These are phyloP conservation scores for Sclerotiophoma versabilis DNA, from an alignment of 2,329 filamentous ascomycete genomes.

Conservation along the genomic window DNA sequence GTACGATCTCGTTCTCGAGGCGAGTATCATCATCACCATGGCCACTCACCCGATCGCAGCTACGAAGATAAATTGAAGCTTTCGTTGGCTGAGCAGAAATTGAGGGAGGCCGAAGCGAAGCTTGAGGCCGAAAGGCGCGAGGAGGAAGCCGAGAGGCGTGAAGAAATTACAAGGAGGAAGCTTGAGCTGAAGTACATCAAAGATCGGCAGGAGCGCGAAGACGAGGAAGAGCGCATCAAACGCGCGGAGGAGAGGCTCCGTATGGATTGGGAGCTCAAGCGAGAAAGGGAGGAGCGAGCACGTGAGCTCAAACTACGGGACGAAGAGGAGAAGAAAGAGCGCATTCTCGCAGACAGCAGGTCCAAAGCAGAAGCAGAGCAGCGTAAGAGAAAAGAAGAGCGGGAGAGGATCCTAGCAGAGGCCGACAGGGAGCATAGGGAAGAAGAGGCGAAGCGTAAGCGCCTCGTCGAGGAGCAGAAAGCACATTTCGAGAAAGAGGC, in stretches of 20 bases:
- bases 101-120: conserved; percentile 47
- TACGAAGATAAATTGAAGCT: conserved; percentile 45
- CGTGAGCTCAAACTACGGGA: conserved; percentile 48
- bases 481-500: conserved; percentile 41
- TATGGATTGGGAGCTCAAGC: conserved; percentile 29
- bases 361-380: conserved; percentile 51
- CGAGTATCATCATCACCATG: conserved; percentile 31
- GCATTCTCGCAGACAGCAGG: conserved; percentile 46
- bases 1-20: conserved; percentile 36
- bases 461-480: conserved; percentile 43
- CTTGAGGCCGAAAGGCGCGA: conserved; percentile 44
- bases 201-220: conserved; percentile 41
- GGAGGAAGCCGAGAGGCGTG: conserved; percentile 43
- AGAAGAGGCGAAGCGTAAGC: conserved; percentile 33
- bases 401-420: conserved; percentile 18
- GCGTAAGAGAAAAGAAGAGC: conserved; percentile 41
- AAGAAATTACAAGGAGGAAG: conserved; percentile 46
- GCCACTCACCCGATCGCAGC: conserved; percentile 29
- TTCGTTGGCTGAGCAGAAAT: conserved; percentile 42
- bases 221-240: conserved; percentile 25
- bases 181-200: conserved; percentile 48
- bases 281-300: conserved; percentile 40
- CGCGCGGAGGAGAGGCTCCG: conserved; percentile 11
- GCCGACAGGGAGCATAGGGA: conserved; percentile 22
- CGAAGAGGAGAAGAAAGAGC: conserved; percentile 50